These are phyloP conservation scores for Mortierella sp. DNA, from an alignment of 371 early-diverging fungal genomes.

Conservation along the genomic window DNA sequence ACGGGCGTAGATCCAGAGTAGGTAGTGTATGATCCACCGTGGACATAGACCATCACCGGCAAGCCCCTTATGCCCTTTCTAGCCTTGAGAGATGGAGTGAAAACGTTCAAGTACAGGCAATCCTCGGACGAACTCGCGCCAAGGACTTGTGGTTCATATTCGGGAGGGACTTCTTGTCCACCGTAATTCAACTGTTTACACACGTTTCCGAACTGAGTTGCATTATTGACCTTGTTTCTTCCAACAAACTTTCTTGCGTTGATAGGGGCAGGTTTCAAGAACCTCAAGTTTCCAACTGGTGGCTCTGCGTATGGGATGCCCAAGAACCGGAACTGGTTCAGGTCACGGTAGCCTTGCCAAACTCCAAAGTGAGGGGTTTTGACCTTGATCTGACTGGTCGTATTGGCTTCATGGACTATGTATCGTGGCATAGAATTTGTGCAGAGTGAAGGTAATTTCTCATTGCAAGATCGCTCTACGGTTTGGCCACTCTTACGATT, in stretches of 20 bases:
- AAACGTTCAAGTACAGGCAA: slow-evolving; percentile 62
- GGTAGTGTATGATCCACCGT: slow-evolving; percentile 15
- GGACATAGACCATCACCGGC: slow-evolving; percentile 51
- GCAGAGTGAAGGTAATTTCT: slow-evolving; percentile 24
- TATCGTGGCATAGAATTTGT: slow-evolving; percentile 15
- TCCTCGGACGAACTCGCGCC: slow-evolving; percentile 48
- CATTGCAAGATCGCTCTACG: slow-evolving; percentile 6
- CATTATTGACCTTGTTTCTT: slow-evolving; percentile 9
- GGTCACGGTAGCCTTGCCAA: slow-evolving; percentile 42
- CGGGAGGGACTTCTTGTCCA: no score
- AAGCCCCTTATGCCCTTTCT: slow-evolving; percentile 24
- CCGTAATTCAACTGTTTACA: slow-evolving; percentile 21
- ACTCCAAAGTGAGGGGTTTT: slow-evolving; percentile 9
- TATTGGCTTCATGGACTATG: not conserved
- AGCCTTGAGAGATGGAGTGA: slow-evolving; percentile 43
- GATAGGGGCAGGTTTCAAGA: slow-evolving; percentile 9
- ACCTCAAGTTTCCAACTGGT: slow-evolving; percentile 29
- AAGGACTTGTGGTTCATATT: not conserved
- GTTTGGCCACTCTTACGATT: slow-evolving; percentile 10
- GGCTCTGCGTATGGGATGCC: slow-evolving; percentile 40
- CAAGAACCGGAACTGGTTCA: slow-evolving; percentile 39
- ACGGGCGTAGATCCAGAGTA: slow-evolving; percentile 12
- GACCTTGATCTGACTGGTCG: slow-evolving; percentile 34
- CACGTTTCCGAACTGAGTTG: slow-evolving; percentile 23
- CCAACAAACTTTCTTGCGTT: not conserved